Conservation (phyloP, 208 protist species). For the Naegleria fowleri region DNA sequence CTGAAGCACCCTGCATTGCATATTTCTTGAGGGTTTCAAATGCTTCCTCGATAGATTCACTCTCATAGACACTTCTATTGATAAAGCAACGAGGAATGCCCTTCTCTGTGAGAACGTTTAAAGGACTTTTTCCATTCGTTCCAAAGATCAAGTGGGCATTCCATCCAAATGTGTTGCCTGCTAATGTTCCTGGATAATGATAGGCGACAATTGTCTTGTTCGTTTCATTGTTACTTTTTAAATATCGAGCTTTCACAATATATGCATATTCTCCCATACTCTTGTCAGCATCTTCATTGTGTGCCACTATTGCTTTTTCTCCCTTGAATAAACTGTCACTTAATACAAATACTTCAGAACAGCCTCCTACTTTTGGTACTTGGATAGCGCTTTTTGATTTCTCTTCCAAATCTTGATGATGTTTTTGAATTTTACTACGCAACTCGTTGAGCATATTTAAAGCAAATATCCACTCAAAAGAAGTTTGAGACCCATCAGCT, state of each 20-base stretch:
- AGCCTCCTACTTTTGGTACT: background rate
- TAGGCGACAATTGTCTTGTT: background rate
- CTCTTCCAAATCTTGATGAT: background rate
- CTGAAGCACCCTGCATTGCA: background rate
- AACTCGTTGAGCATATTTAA: background rate
- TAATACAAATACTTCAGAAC: background rate
- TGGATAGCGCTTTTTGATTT: background rate
- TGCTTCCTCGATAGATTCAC: background rate
- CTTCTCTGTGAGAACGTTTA: background rate
- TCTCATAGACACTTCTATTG: background rate
- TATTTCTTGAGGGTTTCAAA: background rate
- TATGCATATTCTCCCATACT: constrained; percentile 7
- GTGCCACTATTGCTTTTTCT: background rate
- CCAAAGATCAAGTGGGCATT: background rate
- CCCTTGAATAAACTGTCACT: background rate
- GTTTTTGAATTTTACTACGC: background rate
- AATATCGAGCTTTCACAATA: background rate
- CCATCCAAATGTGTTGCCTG: constrained; percentile 2
- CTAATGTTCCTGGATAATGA: background rate
- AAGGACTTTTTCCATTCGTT: background rate
- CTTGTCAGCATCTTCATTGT: constrained; percentile 17
- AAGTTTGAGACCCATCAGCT: background rate
- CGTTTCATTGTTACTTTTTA: background rate
- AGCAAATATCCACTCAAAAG: background rate
- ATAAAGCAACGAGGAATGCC: background rate